Percentiles rank a stretch among this genome's conserved stretches.
Conservation (phyloP, 108 stramenopile genomes). For the Chaetoceros muelleri region DNA sequence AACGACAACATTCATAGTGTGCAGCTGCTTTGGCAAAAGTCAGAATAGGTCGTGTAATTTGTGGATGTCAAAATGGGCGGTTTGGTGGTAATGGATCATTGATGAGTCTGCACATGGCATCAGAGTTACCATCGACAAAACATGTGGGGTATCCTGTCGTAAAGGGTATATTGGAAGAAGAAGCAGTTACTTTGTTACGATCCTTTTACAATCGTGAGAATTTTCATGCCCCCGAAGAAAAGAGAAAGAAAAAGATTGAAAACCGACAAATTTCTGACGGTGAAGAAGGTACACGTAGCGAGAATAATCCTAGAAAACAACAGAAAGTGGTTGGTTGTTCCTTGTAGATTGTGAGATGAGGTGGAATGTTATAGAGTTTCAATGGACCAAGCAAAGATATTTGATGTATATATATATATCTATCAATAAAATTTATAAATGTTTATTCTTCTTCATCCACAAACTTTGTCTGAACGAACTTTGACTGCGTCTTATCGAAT, state of each 20-base stretch:
- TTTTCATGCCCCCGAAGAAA: conserved; percentile 73
- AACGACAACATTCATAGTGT: too few relatives aligned
- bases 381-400: not conserved
- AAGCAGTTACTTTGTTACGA: conserved; percentile 55
- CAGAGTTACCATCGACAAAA: conserved; percentile 16
- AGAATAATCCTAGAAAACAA: too few relatives aligned
- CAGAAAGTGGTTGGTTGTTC: too few relatives aligned
- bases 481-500: conserved; percentile 83
- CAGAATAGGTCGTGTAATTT: conserved; percentile 59
- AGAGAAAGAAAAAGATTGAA: conserved; percentile 42
- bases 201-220: conserved; percentile 81
- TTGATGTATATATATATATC: not conserved
- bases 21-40: conserved; percentile 72
- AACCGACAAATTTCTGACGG: too few relatives aligned
- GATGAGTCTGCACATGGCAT: conserved; percentile 41
- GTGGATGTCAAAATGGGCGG: conserved; percentile 72
- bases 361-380: not conserved
- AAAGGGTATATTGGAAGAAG: conserved; percentile 52
- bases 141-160: conserved; percentile 45
- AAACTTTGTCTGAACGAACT: conserved; percentile 56
- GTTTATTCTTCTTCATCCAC: conserved; percentile 39
- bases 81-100: conserved; percentile 81
- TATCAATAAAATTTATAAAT: too few relatives aligned
- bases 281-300: too few relatives aligned
- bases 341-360: not conserved